These are phyloP conservation scores for Setomelanomma holmii DNA, from an alignment of 2,329 filamentous ascomycete genomes.

Conservation along the genomic window DNA sequence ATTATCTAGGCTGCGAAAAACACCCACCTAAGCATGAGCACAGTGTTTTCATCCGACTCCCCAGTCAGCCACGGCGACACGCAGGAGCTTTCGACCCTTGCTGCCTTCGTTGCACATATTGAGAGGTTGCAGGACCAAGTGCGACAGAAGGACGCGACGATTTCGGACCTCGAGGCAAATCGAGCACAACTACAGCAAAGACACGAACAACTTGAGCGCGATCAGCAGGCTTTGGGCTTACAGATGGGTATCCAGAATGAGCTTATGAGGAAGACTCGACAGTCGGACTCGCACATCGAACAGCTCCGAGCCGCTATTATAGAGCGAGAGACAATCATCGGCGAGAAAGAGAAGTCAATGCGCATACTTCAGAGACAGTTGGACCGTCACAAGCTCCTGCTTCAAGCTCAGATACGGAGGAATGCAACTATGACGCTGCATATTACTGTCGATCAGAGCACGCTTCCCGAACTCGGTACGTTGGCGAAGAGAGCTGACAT, in stretches of 20 bases:
- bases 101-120: conserved; percentile 35
- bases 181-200: conserved; percentile 24
- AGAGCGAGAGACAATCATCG: conserved; percentile 40
- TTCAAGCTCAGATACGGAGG: conserved; percentile 51
- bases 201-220: conserved; percentile 26
- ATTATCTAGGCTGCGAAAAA: conserved; percentile 5
- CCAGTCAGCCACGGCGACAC: conserved; percentile 22
- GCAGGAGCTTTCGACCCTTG: conserved; percentile 30
- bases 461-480: conserved; percentile 36
- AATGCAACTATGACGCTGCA: conserved; percentile 41
- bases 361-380: conserved; percentile 44
- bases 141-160: conserved; percentile 36
- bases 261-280: conserved; percentile 34
- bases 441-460: conserved; percentile 25
- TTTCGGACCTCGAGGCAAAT: conserved; percentile 31
- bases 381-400: conserved; percentile 49
- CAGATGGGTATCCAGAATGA: conserved; percentile 39
- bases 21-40: conserved; percentile 36
- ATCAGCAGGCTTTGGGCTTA: conserved; percentile 30
- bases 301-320: conserved; percentile 37
- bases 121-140: conserved; percentile 44
- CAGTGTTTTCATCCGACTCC: conserved; percentile 35
- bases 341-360: conserved; percentile 40
- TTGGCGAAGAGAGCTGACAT: conserved; percentile 43
- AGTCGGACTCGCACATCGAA: conserved; percentile 37